Base-by-base conservation (phyloP, 129 eudicot species). In the Centaurea solstitialis region DNA sequence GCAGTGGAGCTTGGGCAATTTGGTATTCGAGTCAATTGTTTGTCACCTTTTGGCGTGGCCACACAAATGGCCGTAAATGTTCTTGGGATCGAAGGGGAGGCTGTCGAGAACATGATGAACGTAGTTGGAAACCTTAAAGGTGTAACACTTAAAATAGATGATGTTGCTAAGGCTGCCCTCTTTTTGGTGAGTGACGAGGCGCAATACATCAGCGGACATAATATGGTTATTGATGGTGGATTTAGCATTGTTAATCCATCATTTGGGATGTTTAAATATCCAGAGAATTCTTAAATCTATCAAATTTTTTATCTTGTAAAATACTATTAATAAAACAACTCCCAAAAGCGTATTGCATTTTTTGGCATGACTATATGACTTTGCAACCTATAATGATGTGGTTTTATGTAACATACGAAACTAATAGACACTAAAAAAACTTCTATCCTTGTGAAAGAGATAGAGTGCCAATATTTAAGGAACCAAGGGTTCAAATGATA, bases 161-260 rank as follows among this genome's bases (percentile, higher is more conserved):
- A 90, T 77, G 85, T 86, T 4, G 95, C 90, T 1, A 82, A 84
- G 17, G 87, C 87, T 6, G 87, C 86, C 0, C 86, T 90, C 26
- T 90, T 76, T 66, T 21, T 90, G 4, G 89, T 74, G 12, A 88
- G 95, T 3, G 92, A 88, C 1, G 95, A 88, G 1, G 85, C 92
- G 0, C 80, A 84, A 72, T 90, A 84, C 28, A 87, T 90, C 20
- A 90, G 89, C 17, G 92, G 92, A 8, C 92, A 90, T 0, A 90
- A 88, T 73, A 50, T 90, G 22, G 73, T 84, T 22, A 26, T 88
- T 4, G 95, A 90, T 80, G 95, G 95, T 6, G 94, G 94, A 20
- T 70, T 81, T 20, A 22, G 73, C 15, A 81, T 90, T 74, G 83
- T 73, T 66, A 87, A 90, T 79, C 82, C 94, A 6, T 79, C 88